Conservation (phyloP, 2,329 filamentous ascomycete species). For the Teratosphaeria gauchensis region DNA sequence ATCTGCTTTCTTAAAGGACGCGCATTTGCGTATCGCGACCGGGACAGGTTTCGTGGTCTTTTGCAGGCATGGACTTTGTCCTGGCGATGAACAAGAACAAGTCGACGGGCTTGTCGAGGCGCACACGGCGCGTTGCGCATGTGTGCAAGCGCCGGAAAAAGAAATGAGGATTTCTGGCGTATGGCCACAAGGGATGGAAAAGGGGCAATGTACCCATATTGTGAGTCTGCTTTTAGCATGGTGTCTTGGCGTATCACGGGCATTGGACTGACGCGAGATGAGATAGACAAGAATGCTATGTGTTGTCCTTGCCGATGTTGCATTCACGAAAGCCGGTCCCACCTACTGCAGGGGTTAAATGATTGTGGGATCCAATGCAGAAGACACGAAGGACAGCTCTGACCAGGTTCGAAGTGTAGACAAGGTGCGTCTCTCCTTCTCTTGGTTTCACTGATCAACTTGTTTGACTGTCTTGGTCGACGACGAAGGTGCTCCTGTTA, state of each 20-base stretch:
- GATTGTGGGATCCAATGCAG: no score
- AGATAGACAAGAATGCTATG: neutral
- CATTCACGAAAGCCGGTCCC: neutral
- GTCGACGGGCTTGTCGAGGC: neutral
- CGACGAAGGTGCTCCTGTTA: no score
- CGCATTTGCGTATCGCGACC: no score
- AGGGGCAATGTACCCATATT: conserved; percentile 12
- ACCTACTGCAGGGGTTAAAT: no score
- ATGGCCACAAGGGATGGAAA: conserved; percentile 26
- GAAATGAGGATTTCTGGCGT: conserved; percentile 8
- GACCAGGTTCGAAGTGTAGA: no score
- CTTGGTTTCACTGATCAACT: no score
- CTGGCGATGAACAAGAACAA: neutral
- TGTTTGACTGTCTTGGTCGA: no score
- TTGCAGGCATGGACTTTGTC: neutral
- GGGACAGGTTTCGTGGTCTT: neutral
- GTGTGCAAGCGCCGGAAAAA: neutral
- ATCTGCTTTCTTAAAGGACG: conserved; percentile 24
- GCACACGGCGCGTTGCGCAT: neutral
- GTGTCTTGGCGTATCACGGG: neutral
- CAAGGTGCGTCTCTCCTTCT: no score
- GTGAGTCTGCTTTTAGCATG: conserved; percentile 1
- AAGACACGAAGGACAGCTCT: no score
- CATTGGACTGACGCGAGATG: neutral
- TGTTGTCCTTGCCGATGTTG: neutral